Evolutionary conservation across 257 asterid genomes (phyloP).

Genomic region (Nicotiana knightiana): DNA sequence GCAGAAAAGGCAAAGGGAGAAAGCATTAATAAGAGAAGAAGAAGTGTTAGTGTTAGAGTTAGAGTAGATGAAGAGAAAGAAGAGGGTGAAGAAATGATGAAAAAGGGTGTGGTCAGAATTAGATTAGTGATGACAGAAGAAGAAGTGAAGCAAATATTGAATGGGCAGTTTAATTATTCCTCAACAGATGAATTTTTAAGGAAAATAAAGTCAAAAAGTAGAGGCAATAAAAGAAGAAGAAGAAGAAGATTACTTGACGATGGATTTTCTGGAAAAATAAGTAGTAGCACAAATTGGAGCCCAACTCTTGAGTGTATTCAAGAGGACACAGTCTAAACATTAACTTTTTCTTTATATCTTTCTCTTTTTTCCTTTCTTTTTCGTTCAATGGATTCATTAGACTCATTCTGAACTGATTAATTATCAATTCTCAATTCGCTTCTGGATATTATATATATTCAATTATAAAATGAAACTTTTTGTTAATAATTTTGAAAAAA

Average conservation of each 20-base stretch:
- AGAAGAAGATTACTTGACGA: not conserved
- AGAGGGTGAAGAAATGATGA: not conserved
- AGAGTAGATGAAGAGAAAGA: not conserved
- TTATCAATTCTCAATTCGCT: not conserved
- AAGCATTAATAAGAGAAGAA: not conserved
- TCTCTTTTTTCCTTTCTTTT: no score
- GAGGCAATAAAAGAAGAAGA: not conserved
- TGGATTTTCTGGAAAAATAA: not conserved
- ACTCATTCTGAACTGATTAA: not conserved
- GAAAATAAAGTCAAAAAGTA: conserved; percentile 5
- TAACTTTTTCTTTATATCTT: not conserved
- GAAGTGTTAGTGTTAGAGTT: conserved; percentile 15
- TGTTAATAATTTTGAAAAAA: not conserved
- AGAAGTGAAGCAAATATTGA: conserved; percentile 23
- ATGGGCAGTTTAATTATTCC: conserved; percentile 4
- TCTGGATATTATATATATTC: not conserved
- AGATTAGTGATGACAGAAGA: conserved; percentile 24
- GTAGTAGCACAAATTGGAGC: conserved; percentile 11
- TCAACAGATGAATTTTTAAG: conserved; percentile 12
- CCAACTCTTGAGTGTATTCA: conserved; percentile 24
- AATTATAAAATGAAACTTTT: not conserved
- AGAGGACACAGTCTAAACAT: conserved; percentile 3
- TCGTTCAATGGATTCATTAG: not conserved
- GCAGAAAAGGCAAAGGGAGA: not conserved
- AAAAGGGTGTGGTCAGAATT: conserved; percentile 22